A percentile compares a stretch with the other conserved stretches of the same genome.
These are phyloP conservation scores for Chytriomyces sp. DNA, from an alignment of 192 early-diverging fungal species.

Conservation along the genomic window DNA sequence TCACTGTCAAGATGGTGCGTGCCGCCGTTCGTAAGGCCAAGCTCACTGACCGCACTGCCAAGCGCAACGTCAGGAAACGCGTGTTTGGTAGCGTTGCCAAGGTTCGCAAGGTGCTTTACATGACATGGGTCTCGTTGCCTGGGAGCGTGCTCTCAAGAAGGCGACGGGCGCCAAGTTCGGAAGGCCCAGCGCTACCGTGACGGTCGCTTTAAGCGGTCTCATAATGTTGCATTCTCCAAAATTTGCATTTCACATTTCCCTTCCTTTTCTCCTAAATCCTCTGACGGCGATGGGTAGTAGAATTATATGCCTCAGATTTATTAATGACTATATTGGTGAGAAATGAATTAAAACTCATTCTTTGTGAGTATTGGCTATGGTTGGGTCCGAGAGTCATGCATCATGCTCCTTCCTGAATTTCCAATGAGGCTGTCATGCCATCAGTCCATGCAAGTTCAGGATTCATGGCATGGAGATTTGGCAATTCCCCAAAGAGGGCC, in stretches of 20 bases:
- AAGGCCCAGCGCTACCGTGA: not conserved
- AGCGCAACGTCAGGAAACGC: conserved; percentile 21
- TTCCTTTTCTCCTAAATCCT: not conserved
- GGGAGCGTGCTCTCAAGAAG: conserved; percentile 4
- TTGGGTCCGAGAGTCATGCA: not conserved
- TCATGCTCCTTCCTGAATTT: not conserved
- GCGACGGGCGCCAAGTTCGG: not conserved
- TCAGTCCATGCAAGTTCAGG: conserved; percentile 8
- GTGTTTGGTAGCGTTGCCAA: conserved; percentile 35
- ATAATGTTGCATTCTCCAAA: not conserved
- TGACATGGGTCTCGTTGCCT: conserved; percentile 34
- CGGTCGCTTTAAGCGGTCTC: not conserved
- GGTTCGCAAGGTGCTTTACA: conserved; percentile 33
- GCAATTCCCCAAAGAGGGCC: conserved; percentile 1
- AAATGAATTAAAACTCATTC: not conserved
- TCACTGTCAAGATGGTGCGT: conserved; percentile 84
- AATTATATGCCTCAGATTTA: not conserved
- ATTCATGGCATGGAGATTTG: not conserved
- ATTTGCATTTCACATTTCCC: not conserved
- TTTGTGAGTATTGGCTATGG: not conserved
- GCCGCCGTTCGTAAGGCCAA: conserved; percentile 64
- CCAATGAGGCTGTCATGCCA: not conserved
- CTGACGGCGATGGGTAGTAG: not conserved
- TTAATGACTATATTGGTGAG: not conserved
- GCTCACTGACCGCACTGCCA: conserved; percentile 40